Evolutionary conservation across 2,329 filamentous ascomycete genomes (phyloP), one percentile per base, ranked within the genome.

Genomic region (Kalaharituber pfeilii): DNA sequence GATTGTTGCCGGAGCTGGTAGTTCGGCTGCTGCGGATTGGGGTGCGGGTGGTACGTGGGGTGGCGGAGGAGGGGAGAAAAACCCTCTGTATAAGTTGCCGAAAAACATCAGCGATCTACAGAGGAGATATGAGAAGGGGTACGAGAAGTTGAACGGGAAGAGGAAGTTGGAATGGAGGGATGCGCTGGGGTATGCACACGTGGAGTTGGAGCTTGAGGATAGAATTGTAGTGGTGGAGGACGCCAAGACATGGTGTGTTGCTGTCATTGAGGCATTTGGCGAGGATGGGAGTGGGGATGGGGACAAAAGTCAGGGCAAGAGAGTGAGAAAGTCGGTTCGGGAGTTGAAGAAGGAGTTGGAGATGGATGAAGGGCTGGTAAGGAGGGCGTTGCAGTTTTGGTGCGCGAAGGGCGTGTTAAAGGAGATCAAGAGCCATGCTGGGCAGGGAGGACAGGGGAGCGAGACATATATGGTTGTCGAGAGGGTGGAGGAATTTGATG

Each of bases 151-250:
- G 62, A 95, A 95, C 66, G 75, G 82, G 26, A 82, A 84, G 53
- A 80, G 89, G 52, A 94, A 89, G 68, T 76, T 98, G 30, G 85
- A 81, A 42, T 96, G 89, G 88, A 75, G 93, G 52, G 81, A 88
- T 60, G 80, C 84, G 8, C 72, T 94, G 0, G 89, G 88, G 1
- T 80, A 82, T 57, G 86, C 85, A 13, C 81, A 76, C 0, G 80
- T 98, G 7, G 83, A 85, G 59, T 75, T 98, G 1, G 83, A 89
- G 60, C 73, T 98, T 1, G 77, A 82, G 61, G 91, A 96, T 67
- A 81, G 91, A 47, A 89, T 58, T 28, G 54, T 60, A 11, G 51
- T 53, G 30, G 71, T 59, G 67, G 74, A 60, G 65, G 65, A 44
- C 67, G 70, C 62, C 69, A 73, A 62, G 72, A 73, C 62, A 73